These are phyloP conservation scores for Talaromyces amestolkiae DNA, from an alignment of 2,329 filamentous ascomycete species.

Conservation along the genomic window DNA sequence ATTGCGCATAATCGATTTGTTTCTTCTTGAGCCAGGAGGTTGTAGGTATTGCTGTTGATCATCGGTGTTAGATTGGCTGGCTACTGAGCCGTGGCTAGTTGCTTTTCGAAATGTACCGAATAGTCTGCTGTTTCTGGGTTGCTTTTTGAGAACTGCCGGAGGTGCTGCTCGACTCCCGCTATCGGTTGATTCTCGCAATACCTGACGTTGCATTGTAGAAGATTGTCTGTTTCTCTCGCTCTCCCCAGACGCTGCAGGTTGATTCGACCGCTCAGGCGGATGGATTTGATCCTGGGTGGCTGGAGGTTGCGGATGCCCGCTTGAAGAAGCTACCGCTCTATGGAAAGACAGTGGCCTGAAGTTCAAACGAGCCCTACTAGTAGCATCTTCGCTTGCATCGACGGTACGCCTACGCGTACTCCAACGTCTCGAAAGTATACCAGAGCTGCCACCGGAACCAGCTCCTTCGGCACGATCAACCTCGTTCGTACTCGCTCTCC, in stretches of 20 bases:
- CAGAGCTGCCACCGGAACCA: background rate
- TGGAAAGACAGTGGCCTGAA: constrained; percentile 14
- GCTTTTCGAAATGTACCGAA: constrained; percentile 16
- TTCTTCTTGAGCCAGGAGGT: background rate
- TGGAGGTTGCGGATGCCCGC: background rate
- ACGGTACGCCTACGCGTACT: constrained; percentile 16
- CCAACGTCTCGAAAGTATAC: constrained; percentile 16
- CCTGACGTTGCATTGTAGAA: background rate
- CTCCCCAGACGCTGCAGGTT: background rate
- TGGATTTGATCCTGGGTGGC: background rate
- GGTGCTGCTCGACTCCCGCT: background rate
- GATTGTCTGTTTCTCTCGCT: background rate
- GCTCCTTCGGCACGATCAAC: background rate
- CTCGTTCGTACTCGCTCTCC: constrained; percentile 27
- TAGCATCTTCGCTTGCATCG: background rate
- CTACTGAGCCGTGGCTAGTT: constrained; percentile 5
- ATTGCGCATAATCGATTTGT: constrained; percentile 12
- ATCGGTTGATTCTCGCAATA: background rate
- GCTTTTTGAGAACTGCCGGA: background rate
- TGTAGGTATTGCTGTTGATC: constrained; percentile 1
- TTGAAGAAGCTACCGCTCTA: constrained; percentile 1
- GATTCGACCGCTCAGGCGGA: background rate
- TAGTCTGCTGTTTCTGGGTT: constrained; percentile 8
- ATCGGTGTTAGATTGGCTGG: constrained; percentile 6
- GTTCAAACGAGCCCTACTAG: constrained; percentile 1